phyloP scores from a whole-genome alignment of 306 rosid species.

The Herpetospermum pedunculosum region DNA sequence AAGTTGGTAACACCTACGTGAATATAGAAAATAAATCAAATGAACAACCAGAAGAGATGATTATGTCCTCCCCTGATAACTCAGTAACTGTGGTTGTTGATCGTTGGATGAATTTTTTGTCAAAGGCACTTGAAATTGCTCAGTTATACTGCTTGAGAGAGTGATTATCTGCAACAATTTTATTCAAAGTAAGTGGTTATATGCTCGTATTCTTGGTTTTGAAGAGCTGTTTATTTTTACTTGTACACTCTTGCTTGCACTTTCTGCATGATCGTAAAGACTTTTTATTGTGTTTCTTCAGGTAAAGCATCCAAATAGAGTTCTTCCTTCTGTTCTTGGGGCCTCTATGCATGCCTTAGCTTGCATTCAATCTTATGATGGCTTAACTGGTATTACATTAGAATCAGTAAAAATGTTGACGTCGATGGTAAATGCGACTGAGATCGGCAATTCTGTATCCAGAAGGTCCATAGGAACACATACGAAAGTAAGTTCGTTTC shows the following conservation, averaged over 20 bases:
- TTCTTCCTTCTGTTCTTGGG: conserved; percentile 55
- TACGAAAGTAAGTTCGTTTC: conserved; percentile 14
- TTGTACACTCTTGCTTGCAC: not conserved
- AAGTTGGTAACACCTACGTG: too few species aligned
- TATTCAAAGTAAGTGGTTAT: conserved; percentile 44
- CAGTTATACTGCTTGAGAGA: conserved; percentile 88
- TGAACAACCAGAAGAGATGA: conserved; percentile 30
- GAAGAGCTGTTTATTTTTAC: not conserved
- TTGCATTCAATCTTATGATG: conserved; percentile 52
- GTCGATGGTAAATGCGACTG: conserved; percentile 24
- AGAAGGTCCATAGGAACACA: conserved; percentile 5
- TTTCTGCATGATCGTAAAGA: conserved; percentile 4
- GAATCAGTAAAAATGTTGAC: conserved; percentile 27
- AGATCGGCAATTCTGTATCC: conserved; percentile 12
- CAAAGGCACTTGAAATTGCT: conserved; percentile 85
- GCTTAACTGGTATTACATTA: conserved; percentile 33
- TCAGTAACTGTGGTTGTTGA: conserved; percentile 56
- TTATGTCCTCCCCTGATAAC: conserved; percentile 71
- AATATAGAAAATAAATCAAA: conserved; percentile 33
- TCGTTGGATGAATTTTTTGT: conserved; percentile 62
- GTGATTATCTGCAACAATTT: conserved; percentile 57
- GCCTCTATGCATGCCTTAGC: conserved; percentile 47
- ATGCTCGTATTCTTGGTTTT: not conserved
- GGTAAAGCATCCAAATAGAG: conserved; percentile 46
- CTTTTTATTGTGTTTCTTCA: conserved; percentile 21